Conservation (phyloP, 306 rosid species). For the Alnus rubra region DNA sequence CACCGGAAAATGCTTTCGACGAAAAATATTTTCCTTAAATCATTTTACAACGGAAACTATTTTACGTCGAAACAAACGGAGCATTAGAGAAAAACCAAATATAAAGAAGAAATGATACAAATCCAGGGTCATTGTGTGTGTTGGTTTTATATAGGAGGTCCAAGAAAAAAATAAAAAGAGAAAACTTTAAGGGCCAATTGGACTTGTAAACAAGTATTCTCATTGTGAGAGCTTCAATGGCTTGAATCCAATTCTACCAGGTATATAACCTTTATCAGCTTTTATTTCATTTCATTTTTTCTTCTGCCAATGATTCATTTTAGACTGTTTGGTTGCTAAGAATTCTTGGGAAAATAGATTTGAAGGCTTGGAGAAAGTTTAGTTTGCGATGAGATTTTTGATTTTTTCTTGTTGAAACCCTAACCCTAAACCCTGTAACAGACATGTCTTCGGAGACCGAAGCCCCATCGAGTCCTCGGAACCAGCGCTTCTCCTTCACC, state of each 20-base stretch:
- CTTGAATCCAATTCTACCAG: not conserved
- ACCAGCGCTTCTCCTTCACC: conserved; percentile 49
- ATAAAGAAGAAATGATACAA: too few relatives aligned
- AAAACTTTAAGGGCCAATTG: too few relatives aligned
- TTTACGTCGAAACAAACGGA: too few relatives aligned
- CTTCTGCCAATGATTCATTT: not conserved
- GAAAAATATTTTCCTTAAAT: too few relatives aligned
- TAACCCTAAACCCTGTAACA: not conserved
- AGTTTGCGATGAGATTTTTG: not conserved
- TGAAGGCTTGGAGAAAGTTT: not conserved
- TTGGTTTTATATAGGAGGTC: too few relatives aligned
- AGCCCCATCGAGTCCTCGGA: not conserved
- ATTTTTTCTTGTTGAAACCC: not conserved
- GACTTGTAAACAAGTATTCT: too few relatives aligned
- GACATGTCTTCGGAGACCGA: conserved; percentile 43
- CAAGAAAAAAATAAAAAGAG: too few relatives aligned
- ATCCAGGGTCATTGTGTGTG: too few relatives aligned
- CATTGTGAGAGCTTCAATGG: too few relatives aligned
- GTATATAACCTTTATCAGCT: not conserved
- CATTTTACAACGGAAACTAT: too few relatives aligned
- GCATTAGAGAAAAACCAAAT: too few relatives aligned
- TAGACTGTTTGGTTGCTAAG: not conserved
- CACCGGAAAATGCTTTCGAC: too few relatives aligned
- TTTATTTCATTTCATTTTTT: not conserved
- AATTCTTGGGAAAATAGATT: not conserved